Base-by-base conservation (phyloP, 352 stramenopile species). In the Globisporangium viniferum region DNA sequence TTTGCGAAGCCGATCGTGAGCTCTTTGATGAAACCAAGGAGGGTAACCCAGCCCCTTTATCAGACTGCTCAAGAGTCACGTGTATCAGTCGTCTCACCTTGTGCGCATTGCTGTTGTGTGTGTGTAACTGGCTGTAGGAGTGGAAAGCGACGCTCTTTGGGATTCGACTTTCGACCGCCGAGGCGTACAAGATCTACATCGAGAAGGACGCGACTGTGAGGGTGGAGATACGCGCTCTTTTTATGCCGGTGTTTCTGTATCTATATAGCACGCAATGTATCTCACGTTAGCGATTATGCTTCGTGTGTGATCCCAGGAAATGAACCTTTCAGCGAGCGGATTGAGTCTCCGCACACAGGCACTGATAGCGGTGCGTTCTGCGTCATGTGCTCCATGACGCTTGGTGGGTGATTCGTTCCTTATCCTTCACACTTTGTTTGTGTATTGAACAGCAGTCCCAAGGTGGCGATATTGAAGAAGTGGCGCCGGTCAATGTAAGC, bases 141-240 rank as follows among this genome's bases (percentile, higher is more conserved):
- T 84, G 82, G 75, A 79, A 82, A 31, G 72, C 65, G 31, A 84
- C 80, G 62, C 58, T 90, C 12, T 94, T 86, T 59, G 81, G 76
- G 24, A 76, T 87, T 29, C 82, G 84, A 12, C 69, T 94, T 15
- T 76, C 74, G 54, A 94, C 86, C 31, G 79, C 82, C 22, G 84
- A 94, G 57, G 86, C 86, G 41, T 94, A 94, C 65, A 69, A 72
- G 54, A 91, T 94, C 66, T 94, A 94, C 79, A 90, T 94, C 48
- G 82, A 92, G 67, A 94, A 94, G 67, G 84, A 94, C 69, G 72
- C 73, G 24, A 73, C 59, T 73, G 86, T 87, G 79, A 72, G 78
- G 67, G 46, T 72, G 59, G 14, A 60, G 51, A 61, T 9, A 59
- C 53, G 61, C 62, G 31, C 53, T 20, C 14, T 59, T 33, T 5